Evolutionary conservation across 345 rosid genomes (phyloP).

Genomic region (Gossypium sturtianum): DNA sequence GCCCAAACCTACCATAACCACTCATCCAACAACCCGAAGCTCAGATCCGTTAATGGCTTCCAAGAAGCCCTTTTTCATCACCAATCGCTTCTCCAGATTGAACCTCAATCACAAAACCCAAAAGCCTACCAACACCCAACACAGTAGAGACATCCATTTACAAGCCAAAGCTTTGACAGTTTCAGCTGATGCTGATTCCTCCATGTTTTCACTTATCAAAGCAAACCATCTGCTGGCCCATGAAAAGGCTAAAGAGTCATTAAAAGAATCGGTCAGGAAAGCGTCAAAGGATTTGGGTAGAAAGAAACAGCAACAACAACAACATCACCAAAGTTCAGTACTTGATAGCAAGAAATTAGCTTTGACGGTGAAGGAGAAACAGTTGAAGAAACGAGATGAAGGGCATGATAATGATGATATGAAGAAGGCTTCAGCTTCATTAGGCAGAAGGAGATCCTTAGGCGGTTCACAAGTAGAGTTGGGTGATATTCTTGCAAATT

Average conservation of each 20-base stretch:
- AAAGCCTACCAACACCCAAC: not conserved
- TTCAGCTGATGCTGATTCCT: constrained; percentile 47
- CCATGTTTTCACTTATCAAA: constrained; percentile 22
- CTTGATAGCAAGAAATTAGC: constrained; percentile 2
- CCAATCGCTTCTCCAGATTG: constrained; percentile 4
- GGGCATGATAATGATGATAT: constrained; percentile 3
- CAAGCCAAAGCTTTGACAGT: constrained; percentile 47
- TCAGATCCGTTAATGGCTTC: constrained; percentile 1
- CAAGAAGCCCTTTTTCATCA: constrained; percentile 3
- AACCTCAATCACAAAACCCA: constrained; percentile 1
- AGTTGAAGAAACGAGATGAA: constrained; percentile 16
- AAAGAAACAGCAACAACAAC: constrained; percentile 17
- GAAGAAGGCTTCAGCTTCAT: constrained; percentile 33
- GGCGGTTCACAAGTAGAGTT: constrained; percentile 46
- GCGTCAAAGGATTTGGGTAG: constrained; percentile 22
- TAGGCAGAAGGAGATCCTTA: constrained; percentile 47
- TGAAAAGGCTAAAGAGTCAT: constrained; percentile 20
- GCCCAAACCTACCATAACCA: not conserved
- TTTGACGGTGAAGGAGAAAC: constrained; percentile 11
- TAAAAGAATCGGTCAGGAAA: constrained; percentile 20
- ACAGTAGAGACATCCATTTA: constrained; percentile 25
- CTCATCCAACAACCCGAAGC: not conserved
- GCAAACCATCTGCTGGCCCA: constrained; percentile 12
- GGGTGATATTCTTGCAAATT: constrained; percentile 47
- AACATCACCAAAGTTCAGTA: not conserved